Base-by-base conservation (phyloP, 371 early-diverging fungal species). In the Chytridium lagenaria region DNA sequence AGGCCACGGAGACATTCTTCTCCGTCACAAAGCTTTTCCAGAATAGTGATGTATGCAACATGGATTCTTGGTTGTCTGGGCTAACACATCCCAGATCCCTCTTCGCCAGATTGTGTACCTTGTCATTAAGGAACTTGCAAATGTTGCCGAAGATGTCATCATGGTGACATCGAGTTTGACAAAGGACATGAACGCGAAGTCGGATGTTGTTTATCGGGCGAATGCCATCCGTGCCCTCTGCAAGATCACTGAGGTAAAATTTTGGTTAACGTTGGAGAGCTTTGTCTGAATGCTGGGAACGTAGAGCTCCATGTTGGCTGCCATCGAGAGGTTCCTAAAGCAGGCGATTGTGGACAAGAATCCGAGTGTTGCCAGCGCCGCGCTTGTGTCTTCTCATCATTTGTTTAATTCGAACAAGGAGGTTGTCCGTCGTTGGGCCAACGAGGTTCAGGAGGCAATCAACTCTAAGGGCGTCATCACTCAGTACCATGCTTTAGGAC, bases 1-100 rank as follows among this genome's bases (percentile, higher is more conserved):
- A 98, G 84, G 98, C 99, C 2, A 99, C 99, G 0, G 94, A 97
- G 76, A 88, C 96, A 23, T 99, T 99, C 84, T 99, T 99, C 81
- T 92, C 93, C 77, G 93, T 96, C 75, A 97, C 96, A 15, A 96
- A 96, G 87, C 91, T 98, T 66, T 99, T 99, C 85, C 98, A 97
- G 86, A 91, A 90, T 72, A 94, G 92, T 82, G 98, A 98, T 85
- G 95, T 94, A 91, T 83, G 7, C 28, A 19, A 26, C 61, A n/a
- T n/a, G n/a, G n/a, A n/a, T 23, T n/a, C 30, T 61, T 36, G 49
- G 15, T 16, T 28, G 33, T 7, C 1, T 50, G 2, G 16, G 50
- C 38, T 49, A 10, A 31, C 23, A 52, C 5, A 34, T 15, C 5
- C 7, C 73, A 98, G 93, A 89, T 90, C 44, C 86, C 92, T 7